A percentile compares a stretch with the other conserved stretches of the same genome.
Evolutionary conservation across 2,329 filamentous ascomycete genomes (phyloP).

Genomic region (Dactylellina leptospora): DNA sequence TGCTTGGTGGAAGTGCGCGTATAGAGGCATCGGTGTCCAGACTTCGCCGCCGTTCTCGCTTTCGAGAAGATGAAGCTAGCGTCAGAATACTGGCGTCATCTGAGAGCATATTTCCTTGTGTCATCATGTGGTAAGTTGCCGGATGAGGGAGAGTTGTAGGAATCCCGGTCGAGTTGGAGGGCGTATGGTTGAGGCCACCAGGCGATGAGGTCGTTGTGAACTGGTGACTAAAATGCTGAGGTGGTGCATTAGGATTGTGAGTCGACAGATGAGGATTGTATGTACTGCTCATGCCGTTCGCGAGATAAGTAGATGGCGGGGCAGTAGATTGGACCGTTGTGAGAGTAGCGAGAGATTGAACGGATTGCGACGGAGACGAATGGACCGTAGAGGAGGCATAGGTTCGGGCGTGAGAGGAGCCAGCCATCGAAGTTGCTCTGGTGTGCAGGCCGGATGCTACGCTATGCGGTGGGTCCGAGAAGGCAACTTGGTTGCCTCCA

Average conservation of each 20-base stretch:
- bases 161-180: constrained; percentile 44
- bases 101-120: constrained; percentile 80
- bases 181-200: constrained; percentile 53
- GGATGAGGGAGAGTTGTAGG: constrained; percentile 68
- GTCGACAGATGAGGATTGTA: constrained; percentile 56
- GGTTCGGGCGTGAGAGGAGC: constrained; percentile 69
- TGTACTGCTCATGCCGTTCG: constrained; percentile 39
- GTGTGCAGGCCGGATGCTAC: constrained; percentile 65
- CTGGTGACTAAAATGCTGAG: constrained; percentile 64
- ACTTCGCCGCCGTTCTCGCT: constrained; percentile 77
- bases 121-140: constrained; percentile 78
- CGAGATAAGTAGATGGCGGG: constrained; percentile 63
- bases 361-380: constrained; percentile 81
- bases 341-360: constrained; percentile 80
- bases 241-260: constrained; percentile 56
- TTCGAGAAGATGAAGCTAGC: constrained; percentile 77
- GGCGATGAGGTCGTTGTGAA: constrained; percentile 61
- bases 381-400: constrained; percentile 68
- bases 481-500: constrained; percentile 64
- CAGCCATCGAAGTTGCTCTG: constrained; percentile 66
- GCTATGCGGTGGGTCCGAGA: constrained; percentile 65
- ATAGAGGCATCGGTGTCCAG: constrained; percentile 88
- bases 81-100: constrained; percentile 89
- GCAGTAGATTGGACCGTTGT: constrained; percentile 83
- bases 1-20: constrained; percentile 81